Base-by-base conservation (phyloP, 148 eudicot species). In the Rhododendron ferrugineum region DNA sequence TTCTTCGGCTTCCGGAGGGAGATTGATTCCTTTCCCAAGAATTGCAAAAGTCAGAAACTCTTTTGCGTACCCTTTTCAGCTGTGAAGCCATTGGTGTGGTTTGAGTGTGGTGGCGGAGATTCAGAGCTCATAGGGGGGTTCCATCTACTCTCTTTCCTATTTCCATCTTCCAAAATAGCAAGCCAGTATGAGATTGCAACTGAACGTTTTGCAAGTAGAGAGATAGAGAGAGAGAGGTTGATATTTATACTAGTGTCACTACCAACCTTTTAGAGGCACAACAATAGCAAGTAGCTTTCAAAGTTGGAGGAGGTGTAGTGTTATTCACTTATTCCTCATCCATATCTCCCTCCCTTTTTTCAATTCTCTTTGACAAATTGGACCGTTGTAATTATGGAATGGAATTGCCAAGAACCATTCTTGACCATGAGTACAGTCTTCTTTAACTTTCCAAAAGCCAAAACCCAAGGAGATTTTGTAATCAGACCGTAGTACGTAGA, bases 321-420 rank as follows among this genome's bases (percentile, higher is more conserved):
- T 81, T 79, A 89, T 88, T 87, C 76, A 80, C 89, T 90, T 88
- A 88, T 89, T 89, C 91, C 87, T 91, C 92, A 86, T 86, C 92
- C 93, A 88, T 76, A 73, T 32, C 86, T 80, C 82, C 85, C 83
- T 72, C 83, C 47, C 85, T 32, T 64, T 66, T 85, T 78, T 82
- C 58, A 52, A 30, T 74, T 73, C 84, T n/a, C 83, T 82, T 73
- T 60, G 62, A 14, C 28, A 82, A 74, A 75, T 56, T 40, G n/a
- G 76, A 82, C 75, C 40, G 75, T 82, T 82, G 20, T 73, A 66
- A 22, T 58, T 20, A 56, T 50, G 73, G 15, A 37, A 15, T 83
- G 62, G 78, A 86, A 40, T 81, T 73, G 34, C 73, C 13, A 56
- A 36, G 11, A 34, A 54, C 28, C 73, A 13, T 56, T 66, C 79